Evolutionary conservation across 306 rosid species (phyloP).

Genomic region (Carpinus viminea): DNA sequence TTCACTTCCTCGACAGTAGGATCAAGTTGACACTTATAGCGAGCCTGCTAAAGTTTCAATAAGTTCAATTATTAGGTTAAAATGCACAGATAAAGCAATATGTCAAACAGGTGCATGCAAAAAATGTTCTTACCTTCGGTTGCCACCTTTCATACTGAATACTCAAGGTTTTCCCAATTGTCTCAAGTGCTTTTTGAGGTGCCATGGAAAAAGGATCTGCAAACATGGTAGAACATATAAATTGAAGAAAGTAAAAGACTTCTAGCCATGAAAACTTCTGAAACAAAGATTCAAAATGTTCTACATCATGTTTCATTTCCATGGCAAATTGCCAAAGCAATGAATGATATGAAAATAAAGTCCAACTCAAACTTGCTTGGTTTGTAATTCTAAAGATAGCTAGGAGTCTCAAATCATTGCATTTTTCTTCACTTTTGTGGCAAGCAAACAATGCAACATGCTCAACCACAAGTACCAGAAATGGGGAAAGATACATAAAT

Average conservation of each 20-base stretch:
- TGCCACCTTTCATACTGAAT: constrained; percentile 98
- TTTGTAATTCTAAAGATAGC: neutral
- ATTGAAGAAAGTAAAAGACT: neutral
- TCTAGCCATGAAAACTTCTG: neutral
- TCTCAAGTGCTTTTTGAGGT: constrained; percentile 91
- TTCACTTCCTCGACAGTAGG: constrained; percentile 97
- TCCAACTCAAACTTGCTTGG: constrained; percentile 9
- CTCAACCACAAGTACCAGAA: neutral
- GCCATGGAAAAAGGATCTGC: constrained; percentile 96
- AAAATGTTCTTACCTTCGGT: constrained; percentile 68
- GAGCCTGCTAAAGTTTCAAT: constrained; percentile 65
- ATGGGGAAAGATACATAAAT: neutral
- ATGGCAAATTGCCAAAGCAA: neutral
- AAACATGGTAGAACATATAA: constrained; percentile 23
- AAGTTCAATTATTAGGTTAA: constrained; percentile 25
- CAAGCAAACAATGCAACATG: constrained; percentile 4
- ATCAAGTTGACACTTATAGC: constrained; percentile 87
- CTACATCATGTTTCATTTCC: neutral
- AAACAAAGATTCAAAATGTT: neutral
- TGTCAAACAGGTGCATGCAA: constrained; percentile 21
- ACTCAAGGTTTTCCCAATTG: constrained; percentile 84
- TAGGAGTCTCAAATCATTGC: neutral
- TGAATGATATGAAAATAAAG: neutral
- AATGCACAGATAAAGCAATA: constrained; percentile 25
- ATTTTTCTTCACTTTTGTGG: constrained; percentile 10